These are phyloP conservation scores for Oryza glaberrima DNA, from an alignment of 176 grass and related monocot species.

Conservation along the genomic window DNA sequence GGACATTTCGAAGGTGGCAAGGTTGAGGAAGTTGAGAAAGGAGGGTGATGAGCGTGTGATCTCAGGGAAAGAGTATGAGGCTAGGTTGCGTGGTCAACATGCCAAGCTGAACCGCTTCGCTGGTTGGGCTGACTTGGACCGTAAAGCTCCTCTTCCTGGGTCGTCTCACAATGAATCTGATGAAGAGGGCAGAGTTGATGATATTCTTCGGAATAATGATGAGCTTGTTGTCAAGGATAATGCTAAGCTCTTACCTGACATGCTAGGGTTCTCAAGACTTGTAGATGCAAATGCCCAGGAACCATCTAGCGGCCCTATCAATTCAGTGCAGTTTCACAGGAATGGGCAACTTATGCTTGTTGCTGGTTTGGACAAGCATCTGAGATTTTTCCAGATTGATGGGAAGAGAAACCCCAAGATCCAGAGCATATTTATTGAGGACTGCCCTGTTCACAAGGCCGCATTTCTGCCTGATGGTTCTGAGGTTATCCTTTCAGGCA, in stretches of 20 bases:
- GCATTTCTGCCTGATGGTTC: slow-evolving; percentile 78
- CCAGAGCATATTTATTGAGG: slow-evolving; percentile 72
- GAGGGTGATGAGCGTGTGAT: slow-evolving; percentile 59
- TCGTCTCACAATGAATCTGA: slow-evolving; percentile 15
- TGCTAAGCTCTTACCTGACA: slow-evolving; percentile 67
- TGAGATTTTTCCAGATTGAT: slow-evolving; percentile 87
- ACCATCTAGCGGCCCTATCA: slow-evolving; percentile 61
- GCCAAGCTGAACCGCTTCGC: slow-evolving; percentile 73
- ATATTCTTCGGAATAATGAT: slow-evolving; percentile 41
- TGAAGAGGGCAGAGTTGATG: slow-evolving; percentile 43
- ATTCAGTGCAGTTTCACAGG: slow-evolving; percentile 87
- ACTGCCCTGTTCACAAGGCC: slow-evolving; percentile 70
- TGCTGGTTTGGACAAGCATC: slow-evolving; percentile 64
- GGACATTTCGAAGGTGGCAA: slow-evolving; percentile 60
- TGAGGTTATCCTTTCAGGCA: slow-evolving; percentile 70
- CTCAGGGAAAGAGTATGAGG: slow-evolving; percentile 67
- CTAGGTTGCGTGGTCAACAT: slow-evolving; percentile 59
- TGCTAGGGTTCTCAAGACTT: slow-evolving; percentile 81
- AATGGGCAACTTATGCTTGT: slow-evolving; percentile 81
- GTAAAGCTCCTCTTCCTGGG: slow-evolving; percentile 8
- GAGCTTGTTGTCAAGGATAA: slow-evolving; percentile 46
- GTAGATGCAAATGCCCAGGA: slow-evolving; percentile 70
- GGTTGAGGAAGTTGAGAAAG: slow-evolving; percentile 79
- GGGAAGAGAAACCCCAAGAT: slow-evolving; percentile 75
- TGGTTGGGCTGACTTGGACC: slow-evolving; percentile 58